These are phyloP conservation scores for Colletotrichum musicola DNA, from an alignment of 2,329 filamentous ascomycete genomes.

Conservation along the genomic window DNA sequence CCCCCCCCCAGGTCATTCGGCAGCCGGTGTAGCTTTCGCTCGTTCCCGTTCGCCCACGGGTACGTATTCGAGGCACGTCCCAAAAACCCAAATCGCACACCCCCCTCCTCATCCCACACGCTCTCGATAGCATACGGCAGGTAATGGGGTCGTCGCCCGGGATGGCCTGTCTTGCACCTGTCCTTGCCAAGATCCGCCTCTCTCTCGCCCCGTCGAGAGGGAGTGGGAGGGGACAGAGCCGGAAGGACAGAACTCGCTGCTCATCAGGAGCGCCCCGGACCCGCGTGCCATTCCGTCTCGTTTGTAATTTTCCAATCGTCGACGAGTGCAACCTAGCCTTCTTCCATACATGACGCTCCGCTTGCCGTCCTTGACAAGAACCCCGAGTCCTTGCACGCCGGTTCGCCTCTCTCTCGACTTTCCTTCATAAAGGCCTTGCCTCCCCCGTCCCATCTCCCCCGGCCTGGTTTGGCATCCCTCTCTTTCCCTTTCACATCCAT, in stretches of 20 bases:
- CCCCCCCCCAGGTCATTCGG: background rate
- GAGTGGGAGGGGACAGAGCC: conserved; percentile 5
- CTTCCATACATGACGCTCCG: conserved; percentile 36
- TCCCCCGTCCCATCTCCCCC: conserved; percentile 14
- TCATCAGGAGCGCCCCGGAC: conserved; percentile 10
- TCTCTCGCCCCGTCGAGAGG: conserved; percentile 8
- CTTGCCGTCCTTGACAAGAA: conserved; percentile 34
- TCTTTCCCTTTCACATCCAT: conserved; percentile 20
- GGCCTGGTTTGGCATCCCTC: conserved; percentile 8
- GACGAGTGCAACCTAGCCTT: conserved; percentile 5
- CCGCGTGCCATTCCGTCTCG: conserved; percentile 6
- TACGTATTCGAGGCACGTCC: conserved; percentile 30
- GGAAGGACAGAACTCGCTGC: conserved; percentile 14
- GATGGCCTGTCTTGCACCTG: conserved; percentile 26
- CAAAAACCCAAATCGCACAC: conserved; percentile 32
- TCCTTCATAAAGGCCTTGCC: conserved; percentile 34
- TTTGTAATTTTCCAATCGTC: conserved; percentile 38
- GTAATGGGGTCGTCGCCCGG: conserved; percentile 23
- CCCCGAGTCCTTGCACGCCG: conserved; percentile 31
- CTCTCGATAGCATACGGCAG: conserved; percentile 21
- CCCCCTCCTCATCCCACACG: conserved; percentile 8
- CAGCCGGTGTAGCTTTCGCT: conserved; percentile 19
- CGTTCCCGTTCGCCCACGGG: conserved; percentile 17
- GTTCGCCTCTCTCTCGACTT: conserved; percentile 8
- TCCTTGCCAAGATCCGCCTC: conserved; percentile 30